phyloP scores from a whole-genome alignment of 345 rosid species.

The Populus davidiana region DNA sequence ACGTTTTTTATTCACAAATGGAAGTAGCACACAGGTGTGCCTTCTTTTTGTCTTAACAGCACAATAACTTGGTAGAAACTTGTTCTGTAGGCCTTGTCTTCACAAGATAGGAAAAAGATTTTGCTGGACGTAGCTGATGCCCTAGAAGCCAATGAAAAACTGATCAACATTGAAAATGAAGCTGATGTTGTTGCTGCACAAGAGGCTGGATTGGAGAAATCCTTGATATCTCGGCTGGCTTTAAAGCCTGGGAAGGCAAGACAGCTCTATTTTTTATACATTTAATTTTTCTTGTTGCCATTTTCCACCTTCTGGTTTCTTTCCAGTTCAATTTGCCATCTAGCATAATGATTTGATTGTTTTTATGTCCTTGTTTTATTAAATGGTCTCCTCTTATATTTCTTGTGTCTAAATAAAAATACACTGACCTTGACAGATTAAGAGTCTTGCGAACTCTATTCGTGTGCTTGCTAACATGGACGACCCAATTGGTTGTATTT shows the following conservation, averaged over 20 bases:
- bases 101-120: slow-evolving; percentile 67
- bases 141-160: slow-evolving; percentile 69
- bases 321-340: not conserved
- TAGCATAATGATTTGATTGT: not conserved
- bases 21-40: too few relatives aligned
- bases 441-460: slow-evolving; percentile 67
- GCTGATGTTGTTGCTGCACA: slow-evolving; percentile 79
- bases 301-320: slow-evolving; percentile 8
- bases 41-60: not conserved
- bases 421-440: slow-evolving; percentile 47
- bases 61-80: slow-evolving; percentile 13
- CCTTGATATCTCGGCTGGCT: slow-evolving; percentile 75
- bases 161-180: slow-evolving; percentile 64
- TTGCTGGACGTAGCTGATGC: slow-evolving; percentile 80
- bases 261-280: not conserved
- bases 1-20: not conserved
- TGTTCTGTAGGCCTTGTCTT: slow-evolving; percentile 56
- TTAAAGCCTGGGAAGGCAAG: slow-evolving; percentile 88
- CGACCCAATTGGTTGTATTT: slow-evolving; percentile 80
- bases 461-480: slow-evolving; percentile 92
- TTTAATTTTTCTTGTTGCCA: not conserved
- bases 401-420: slow-evolving; percentile 10
- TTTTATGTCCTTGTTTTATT: not conserved
- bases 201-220: slow-evolving; percentile 67
- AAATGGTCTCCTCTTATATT: not conserved